phyloP scores from a whole-genome alignment of 2,329 filamentous ascomycete species.

The Phaeosphaeria sp. region DNA sequence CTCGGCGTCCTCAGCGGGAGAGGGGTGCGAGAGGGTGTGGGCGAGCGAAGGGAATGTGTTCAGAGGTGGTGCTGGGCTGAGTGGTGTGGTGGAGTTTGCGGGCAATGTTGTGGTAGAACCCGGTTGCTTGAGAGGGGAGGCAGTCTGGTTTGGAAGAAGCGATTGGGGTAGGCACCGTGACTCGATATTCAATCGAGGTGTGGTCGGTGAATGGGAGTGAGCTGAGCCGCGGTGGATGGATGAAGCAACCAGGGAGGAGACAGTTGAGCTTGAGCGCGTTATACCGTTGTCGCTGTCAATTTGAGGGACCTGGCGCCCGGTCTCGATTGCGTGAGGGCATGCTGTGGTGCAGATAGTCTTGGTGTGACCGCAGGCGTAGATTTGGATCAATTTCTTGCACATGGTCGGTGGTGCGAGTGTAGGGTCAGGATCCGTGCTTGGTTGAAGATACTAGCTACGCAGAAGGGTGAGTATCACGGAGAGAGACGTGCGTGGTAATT shows the following conservation, averaged over 20 bases:
- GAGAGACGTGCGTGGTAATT: background rate
- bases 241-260: conserved; percentile 7
- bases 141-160: background rate
- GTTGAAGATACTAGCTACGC: background rate
- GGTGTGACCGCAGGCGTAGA: conserved; percentile 33
- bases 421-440: background rate
- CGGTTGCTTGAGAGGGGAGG: background rate
- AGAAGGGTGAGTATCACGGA: background rate
- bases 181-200: background rate
- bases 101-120: no score
- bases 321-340: conserved; percentile 27
- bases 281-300: background rate
- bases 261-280: conserved; percentile 13
- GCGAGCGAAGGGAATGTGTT: background rate
- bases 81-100: no score
- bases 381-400: conserved; percentile 36
- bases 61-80: background rate
- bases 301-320: background rate
- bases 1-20: background rate
- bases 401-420: conserved; percentile 9
- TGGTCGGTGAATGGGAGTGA: conserved; percentile 1
- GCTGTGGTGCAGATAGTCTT: conserved; percentile 36
- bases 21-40: background rate
- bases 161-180: background rate
- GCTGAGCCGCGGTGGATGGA: background rate